Evolutionary conservation across 306 rosid species (phyloP), one percentile per base, ranked within the genome.

Genomic region (Quercus gilva): DNA sequence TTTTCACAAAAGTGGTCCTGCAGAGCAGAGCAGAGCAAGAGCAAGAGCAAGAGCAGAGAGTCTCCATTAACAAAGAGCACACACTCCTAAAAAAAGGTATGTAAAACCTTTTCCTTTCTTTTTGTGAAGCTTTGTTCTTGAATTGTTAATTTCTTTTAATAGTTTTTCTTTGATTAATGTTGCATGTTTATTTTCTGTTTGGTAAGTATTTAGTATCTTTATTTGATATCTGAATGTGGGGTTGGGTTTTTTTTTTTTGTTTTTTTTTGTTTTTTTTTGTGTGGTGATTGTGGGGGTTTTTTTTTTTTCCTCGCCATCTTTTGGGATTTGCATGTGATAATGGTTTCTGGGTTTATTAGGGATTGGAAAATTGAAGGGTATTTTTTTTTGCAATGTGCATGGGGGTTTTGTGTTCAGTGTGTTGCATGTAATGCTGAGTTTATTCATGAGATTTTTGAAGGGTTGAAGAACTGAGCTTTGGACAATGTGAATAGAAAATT

Each of bases 401-500:
- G 81, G 33, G 23, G 65, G 41, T 51, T 82, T 68, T 64, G 20
- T 49, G 71, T 68, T 78, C 69, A 72, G 84, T 83, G 85, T 74
- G 90, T 84, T 83, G 81, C 87, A 78, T 81, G 78, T 64, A 57
- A 21, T 56, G 83, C 17, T 77, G 89, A 86, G 87, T 80, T 10
- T 49, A 49, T 49, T 49, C 53, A 65, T 80, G 65, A 75, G 74
- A 8, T 41, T 74, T 69, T 45, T 58, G 19, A 61, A 65, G 31
- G 64, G 41, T 82, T 83, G 53, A 26, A 45, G 72, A 76, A 60
- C 71, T 45, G 57, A 55, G 70, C 64, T 87, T 69, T 31, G 33
- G 58, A 75, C 90, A 92, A 88, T 92, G 97, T 80, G 85, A 83
- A 55, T 90, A 3, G 52, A 45, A 43, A 80, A 81, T 57, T 75